Evolutionary conservation across 805 yeast species (phyloP), one percentile per base, ranked within the genome.

Genomic region (Wickerhamiella allomyrinae): DNA sequence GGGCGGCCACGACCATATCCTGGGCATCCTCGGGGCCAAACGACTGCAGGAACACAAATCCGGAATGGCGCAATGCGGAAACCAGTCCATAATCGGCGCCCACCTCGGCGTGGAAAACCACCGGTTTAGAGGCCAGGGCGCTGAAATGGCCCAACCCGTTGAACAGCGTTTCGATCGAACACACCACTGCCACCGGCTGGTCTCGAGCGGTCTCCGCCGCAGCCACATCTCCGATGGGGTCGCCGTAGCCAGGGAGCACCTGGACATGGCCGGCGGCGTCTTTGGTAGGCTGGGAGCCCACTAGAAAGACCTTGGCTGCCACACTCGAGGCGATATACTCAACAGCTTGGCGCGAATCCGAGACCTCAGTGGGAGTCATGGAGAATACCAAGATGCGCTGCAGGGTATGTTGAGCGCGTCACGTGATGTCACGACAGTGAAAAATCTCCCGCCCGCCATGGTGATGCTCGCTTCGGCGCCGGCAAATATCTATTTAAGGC

Each of bases 31-130:
- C 56, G 5, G 70, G 57, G 29, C 67, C 62, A 52, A 73, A 76
- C n/a, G 95, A 82, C 42, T 86, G 70, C 48, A 87, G 59, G 20
- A 79, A 66, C 6, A 76, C 70, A 50, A 68, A 71, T 13, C 76
- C 75, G 33, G 79, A 65, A 57, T 83, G 89, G 56, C 87, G 76
- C 50, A 81, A 66, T 7, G 84, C 71, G n/a, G 89, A 66, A 21
- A 84, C 71, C 13, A 73, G 63, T 21, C 81, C 74, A 60, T 68
- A 83, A 57, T 86, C 95, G 47, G 69, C 68, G 41, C 29, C 45
- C 7, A 51, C 46, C n/a, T 36, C 41, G 23, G 44, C 47, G 29
- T 53, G 56, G 33, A 53, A 40, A 8, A 52, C 56, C 1, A 49
- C 44, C 1, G 54, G 51, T 9, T 42, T 19, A 17, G 20, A 23